Conservation (phyloP, 306 rosid species). For the Canavalia ensiformis region DNA sequence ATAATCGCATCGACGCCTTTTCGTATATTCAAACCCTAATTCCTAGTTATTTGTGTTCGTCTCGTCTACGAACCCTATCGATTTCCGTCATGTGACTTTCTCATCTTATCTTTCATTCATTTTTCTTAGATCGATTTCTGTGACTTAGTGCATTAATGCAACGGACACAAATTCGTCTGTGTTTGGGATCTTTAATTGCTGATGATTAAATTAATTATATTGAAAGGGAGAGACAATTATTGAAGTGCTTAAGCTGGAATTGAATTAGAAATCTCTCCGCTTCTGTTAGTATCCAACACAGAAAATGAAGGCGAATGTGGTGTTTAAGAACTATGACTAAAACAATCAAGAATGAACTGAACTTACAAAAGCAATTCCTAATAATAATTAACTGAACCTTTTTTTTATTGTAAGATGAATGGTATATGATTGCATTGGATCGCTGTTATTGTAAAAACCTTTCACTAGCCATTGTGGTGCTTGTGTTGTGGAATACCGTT, state of each 20-base stretch:
- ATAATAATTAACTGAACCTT: neutral
- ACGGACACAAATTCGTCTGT: neutral
- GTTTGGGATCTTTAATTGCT: constrained; percentile 34
- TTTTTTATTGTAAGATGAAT: neutral
- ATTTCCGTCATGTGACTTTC: neutral
- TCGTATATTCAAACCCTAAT: constrained; percentile 43
- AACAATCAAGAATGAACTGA: neutral
- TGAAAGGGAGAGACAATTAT: constrained; percentile 4
- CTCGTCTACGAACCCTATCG: neutral
- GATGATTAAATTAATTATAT: neutral
- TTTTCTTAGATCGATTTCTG: neutral
- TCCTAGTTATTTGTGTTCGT: neutral
- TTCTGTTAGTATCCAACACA: neutral
- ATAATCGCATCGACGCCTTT: neutral
- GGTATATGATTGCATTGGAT: neutral
- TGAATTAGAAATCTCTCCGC: neutral
- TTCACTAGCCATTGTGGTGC: neutral
- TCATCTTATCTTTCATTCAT: neutral
- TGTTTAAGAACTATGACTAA: neutral
- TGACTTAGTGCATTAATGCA: neutral
- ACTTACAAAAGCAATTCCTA: neutral
- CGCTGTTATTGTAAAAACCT: neutral
- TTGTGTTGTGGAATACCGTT: neutral
- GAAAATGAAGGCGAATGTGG: neutral
- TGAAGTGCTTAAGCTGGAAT: neutral